phyloP scores from a whole-genome alignment of 2,329 filamentous ascomycete species.

The Juglanconis juglandina region DNA sequence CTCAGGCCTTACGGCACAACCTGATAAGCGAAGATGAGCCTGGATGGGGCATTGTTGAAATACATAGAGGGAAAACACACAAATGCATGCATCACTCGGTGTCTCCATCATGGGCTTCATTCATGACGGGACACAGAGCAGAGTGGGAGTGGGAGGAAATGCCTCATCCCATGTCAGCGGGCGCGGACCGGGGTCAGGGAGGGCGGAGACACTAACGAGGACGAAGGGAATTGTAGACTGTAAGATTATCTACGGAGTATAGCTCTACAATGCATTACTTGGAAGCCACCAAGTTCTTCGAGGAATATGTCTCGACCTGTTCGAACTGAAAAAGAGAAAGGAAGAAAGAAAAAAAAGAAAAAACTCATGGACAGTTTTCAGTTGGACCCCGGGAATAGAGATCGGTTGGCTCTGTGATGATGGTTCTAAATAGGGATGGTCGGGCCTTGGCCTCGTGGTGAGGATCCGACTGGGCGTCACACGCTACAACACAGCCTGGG shows the following conservation, averaged over 20 bases:
- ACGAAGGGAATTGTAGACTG: background rate
- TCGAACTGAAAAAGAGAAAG: background rate
- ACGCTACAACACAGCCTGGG: background rate
- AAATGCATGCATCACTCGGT: conserved; percentile 1
- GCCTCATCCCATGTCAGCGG: background rate
- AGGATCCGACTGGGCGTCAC: background rate
- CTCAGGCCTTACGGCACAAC: background rate
- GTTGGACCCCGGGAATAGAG: background rate
- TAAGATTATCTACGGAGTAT: conserved; percentile 1
- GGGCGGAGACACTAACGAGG: background rate
- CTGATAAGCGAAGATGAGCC: background rate
- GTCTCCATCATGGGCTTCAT: background rate
- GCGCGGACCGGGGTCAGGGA: background rate
- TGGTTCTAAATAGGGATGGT: conserved; percentile 1
- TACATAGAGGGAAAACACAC: conserved; percentile 1
- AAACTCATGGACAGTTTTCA: background rate
- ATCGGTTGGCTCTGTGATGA: background rate
- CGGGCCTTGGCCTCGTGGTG: background rate
- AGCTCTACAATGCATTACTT: conserved; percentile 7
- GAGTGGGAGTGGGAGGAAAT: background rate
- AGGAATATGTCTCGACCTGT: background rate
- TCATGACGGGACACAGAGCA: background rate
- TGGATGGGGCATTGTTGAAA: background rate
- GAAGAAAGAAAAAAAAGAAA: background rate
- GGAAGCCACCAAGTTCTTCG: background rate